Percentiles rank a stretch among this genome's conserved stretches.
phyloP scores from a whole-genome alignment of 1,284 basidiomycete species.

The Trametes sp. region DNA sequence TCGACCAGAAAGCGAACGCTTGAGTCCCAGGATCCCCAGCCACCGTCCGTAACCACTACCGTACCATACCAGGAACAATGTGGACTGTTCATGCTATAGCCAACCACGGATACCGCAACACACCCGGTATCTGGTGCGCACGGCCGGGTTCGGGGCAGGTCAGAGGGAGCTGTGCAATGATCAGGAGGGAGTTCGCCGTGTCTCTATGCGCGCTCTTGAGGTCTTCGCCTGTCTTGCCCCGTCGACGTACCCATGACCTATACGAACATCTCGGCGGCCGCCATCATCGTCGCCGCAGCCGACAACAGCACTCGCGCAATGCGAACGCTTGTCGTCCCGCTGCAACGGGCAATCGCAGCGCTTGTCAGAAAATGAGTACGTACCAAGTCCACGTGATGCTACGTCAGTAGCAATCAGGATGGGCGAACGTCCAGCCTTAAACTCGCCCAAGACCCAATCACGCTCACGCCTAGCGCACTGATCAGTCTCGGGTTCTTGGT shows the following conservation, averaged over 20 bases:
- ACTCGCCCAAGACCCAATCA: slow-evolving; percentile 98
- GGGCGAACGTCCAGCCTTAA: slow-evolving; percentile 97
- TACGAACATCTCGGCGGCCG: slow-evolving; percentile 39
- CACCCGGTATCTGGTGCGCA: slow-evolving; percentile 36
- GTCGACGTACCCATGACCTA: slow-evolving; percentile 56
- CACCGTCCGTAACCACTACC: slow-evolving; percentile 54
- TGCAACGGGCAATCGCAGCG: slow-evolving; percentile 44
- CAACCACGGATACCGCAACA: slow-evolving; percentile 31
- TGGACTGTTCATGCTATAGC: slow-evolving; percentile 50
- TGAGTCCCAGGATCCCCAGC: slow-evolving; percentile 41
- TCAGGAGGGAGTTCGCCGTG: slow-evolving; percentile 51
- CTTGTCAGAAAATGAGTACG: slow-evolving; percentile 59
- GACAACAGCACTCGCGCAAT: slow-evolving; percentile 26
- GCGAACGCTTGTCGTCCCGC: slow-evolving; percentile 31
- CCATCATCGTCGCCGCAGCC: slow-evolving; percentile 33
- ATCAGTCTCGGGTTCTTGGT: slow-evolving; percentile 26
- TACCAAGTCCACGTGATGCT: slow-evolving; percentile 99
- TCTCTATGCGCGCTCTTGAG: slow-evolving; percentile 48
- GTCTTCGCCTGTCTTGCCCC: slow-evolving; percentile 60
- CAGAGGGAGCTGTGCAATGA: slow-evolving; percentile 50
- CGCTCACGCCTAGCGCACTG: slow-evolving; percentile 81
- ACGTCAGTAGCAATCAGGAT: slow-evolving; percentile 99
- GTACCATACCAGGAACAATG: slow-evolving; percentile 55
- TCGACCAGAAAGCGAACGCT: slow-evolving; percentile 46
- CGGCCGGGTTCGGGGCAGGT: slow-evolving; percentile 42